Evolutionary conservation across 2,329 filamentous ascomycete genomes (phyloP), one percentile per base, ranked within the genome.

Genomic region (Cladosporium sp.): DNA sequence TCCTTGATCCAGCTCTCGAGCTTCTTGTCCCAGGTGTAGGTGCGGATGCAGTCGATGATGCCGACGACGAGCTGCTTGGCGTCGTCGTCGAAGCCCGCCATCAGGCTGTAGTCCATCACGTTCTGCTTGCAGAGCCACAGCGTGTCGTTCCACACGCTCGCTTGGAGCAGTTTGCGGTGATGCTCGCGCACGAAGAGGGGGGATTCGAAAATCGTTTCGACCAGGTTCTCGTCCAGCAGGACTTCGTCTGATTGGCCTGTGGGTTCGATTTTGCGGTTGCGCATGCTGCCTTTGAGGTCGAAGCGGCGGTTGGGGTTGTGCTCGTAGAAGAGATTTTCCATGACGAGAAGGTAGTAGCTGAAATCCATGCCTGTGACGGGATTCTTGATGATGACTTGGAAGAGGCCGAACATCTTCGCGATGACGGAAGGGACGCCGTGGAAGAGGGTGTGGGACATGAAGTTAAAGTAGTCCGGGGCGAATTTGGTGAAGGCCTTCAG

Each of bases 1-100:
- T 97, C 91, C 70, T 99, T 99, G 79, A 99, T 96, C 93, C 93
- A 99, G 49, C 86, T 93, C 73, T 99, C 93, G n/a, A 99, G 80
- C 67, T 96, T 96, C 78, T 99, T 99, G 74, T 99, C 93, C 90
- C 93, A 99, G 0, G 93, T 99, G 67, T 97, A 99, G 0, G 93
- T 99, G 50, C 93, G 84, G 59, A 99, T 97, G 68, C 93, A 97
- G 68, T 99, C 92, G 57, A 99, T 97, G 63, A 99, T 97, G 4
- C 93, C 93, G 2, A 99, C 91, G 12, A 97, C 89, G 12, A 99
- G 81, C 70, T 99, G 92, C 62, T 92, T 91, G 56, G 84, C 82
- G 32, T 79, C 78, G 67, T 96, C 93, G 63, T 99, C 92, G 39
- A 99, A 95, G 1, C 92, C 95, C 49, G 96, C 91, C 93, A 99